phyloP scores from a whole-genome alignment of 2,329 filamentous ascomycete species.

The Penicillium freii region DNA sequence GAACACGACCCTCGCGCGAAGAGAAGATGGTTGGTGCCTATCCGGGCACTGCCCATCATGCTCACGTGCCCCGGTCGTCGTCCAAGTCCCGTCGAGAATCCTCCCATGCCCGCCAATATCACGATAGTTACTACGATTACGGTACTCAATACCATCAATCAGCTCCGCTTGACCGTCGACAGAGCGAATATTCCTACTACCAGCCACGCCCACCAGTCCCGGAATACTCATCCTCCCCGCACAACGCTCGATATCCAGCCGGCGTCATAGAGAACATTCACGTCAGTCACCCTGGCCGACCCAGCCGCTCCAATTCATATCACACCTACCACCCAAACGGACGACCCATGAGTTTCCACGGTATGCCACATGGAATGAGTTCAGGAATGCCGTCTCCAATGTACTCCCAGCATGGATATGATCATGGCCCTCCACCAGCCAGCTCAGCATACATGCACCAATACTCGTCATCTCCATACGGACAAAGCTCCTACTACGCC shows the following conservation, averaged over 20 bases:
- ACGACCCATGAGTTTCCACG: conserved; percentile 43
- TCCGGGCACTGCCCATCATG: conserved; percentile 30
- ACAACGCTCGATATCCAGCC: conserved; percentile 30
- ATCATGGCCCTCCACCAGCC: conserved; percentile 39
- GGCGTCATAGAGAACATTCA: conserved; percentile 33
- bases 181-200: conserved; percentile 34
- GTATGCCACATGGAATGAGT: conserved; percentile 32
- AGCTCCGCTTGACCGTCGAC: conserved; percentile 31
- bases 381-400: conserved; percentile 22
- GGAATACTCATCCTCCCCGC: conserved; percentile 35
- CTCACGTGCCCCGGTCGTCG: conserved; percentile 31
- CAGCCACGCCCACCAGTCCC: conserved; percentile 27
- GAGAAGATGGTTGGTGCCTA: conserved; percentile 39
- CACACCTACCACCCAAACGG: conserved; percentile 36
- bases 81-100: conserved; percentile 38
- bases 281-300: conserved; percentile 30
- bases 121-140: conserved; percentile 37
- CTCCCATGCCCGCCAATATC: conserved; percentile 30
- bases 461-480: conserved; percentile 37
- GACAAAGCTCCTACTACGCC: conserved; percentile 28
- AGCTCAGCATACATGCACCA: conserved; percentile 38
- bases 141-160: conserved; percentile 36
- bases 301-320: conserved; percentile 36
- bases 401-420: conserved; percentile 32
- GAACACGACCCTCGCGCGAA: conserved; percentile 28